Conservation (phyloP, 202 grass and related monocot species). For the Zoysia matrella region DNA sequence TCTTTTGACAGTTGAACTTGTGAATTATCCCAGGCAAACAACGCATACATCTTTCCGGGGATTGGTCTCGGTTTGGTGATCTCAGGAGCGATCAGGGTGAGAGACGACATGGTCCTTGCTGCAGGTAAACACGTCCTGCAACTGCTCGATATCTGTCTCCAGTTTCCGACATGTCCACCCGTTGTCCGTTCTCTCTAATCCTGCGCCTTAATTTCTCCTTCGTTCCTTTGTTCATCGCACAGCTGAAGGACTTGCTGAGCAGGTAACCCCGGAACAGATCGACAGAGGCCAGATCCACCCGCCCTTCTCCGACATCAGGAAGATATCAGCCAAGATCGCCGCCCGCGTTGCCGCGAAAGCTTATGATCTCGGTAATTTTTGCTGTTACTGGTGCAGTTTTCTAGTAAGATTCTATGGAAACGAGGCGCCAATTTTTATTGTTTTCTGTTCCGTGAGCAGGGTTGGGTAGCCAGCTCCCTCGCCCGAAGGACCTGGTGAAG, state of each 20-base stretch:
- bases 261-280: constrained; percentile 70
- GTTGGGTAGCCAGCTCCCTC: constrained; percentile 75
- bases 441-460: constrained; percentile 45
- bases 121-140: constrained; percentile 59
- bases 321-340: constrained; percentile 82
- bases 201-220: background rate
- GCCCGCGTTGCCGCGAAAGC: constrained; percentile 69
- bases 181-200: constrained; percentile 10
- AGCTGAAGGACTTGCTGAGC: constrained; percentile 77
- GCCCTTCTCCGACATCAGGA: constrained; percentile 77
- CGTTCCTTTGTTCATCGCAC: constrained; percentile 20
- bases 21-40: constrained; percentile 66
- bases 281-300: constrained; percentile 84
- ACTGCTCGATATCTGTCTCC: background rate
- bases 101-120: constrained; percentile 83
- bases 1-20: constrained; percentile 1
- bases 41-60: constrained; percentile 96
- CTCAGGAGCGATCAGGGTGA: constrained; percentile 73
- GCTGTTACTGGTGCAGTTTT: background rate
- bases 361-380: constrained; percentile 73
- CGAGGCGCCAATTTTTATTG: background rate
- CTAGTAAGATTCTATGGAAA: background rate
- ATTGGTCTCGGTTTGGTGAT: constrained; percentile 86
- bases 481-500: constrained; percentile 70
- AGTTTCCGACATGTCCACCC: no score